Percentiles rank a stretch among this genome's conserved stretches.
These are phyloP conservation scores for Pyrus hybrid DNA, from an alignment of 331 rosid genomes.

Conservation along the genomic window DNA sequence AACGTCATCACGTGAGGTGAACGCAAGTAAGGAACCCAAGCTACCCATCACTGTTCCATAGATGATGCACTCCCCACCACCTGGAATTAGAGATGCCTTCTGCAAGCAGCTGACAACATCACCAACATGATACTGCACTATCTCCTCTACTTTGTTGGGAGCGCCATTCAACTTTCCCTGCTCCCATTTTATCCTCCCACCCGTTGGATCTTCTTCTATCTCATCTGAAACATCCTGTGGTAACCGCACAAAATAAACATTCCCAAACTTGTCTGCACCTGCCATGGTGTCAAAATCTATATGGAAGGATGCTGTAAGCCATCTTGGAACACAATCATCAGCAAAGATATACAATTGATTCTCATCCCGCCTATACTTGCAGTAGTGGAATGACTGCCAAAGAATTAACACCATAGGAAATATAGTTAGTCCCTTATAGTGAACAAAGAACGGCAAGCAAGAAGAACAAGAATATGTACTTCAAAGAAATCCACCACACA, in stretches of 20 bases:
- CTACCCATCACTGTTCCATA: conserved; percentile 96
- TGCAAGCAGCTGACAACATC: conserved; percentile 74
- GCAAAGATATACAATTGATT: conserved; percentile 90
- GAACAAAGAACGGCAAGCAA: background rate
- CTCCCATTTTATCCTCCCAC: conserved; percentile 97
- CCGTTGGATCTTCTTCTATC: conserved; percentile 98
- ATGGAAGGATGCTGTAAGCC: conserved; percentile 95
- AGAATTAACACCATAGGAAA: background rate
- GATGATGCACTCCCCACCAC: conserved; percentile 85
- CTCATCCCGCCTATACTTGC: conserved; percentile 92
- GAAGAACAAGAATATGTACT: background rate
- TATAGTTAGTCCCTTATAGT: background rate
- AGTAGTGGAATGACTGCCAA: conserved; percentile 96
- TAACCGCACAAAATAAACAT: conserved; percentile 77
- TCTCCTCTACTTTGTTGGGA: conserved; percentile 92
- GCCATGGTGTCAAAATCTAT: conserved; percentile 98
- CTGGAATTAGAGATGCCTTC: conserved; percentile 94
- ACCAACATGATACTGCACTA: conserved; percentile 84
- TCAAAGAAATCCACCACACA: background rate
- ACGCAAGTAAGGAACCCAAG: conserved; percentile 84
- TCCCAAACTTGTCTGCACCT: conserved; percentile 95
- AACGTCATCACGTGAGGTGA: conserved; percentile 92
- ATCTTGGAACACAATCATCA: conserved; percentile 92
- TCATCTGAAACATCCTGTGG: conserved; percentile 91
- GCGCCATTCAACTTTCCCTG: conserved; percentile 96